phyloP scores from a whole-genome alignment of 192 early-diverging fungal genomes.

The Entomortierella chlamydospora region DNA sequence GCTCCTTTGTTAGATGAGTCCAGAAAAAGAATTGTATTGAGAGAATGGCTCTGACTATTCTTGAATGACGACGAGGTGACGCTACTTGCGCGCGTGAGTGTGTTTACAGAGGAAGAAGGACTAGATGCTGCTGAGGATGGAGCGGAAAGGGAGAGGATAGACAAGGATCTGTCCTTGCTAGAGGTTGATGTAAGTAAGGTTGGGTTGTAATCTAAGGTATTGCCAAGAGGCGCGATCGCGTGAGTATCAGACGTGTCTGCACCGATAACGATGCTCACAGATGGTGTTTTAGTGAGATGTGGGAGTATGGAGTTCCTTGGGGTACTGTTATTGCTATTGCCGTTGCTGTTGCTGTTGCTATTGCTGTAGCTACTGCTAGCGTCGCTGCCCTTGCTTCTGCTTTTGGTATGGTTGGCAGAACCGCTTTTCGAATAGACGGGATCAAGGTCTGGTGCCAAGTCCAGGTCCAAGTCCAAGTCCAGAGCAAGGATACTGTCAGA shows the following conservation, averaged over 20 bases:
- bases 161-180: conserved; percentile 20
- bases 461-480: conserved; percentile 35
- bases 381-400: conserved; percentile 3
- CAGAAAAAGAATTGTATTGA: conserved; percentile 15
- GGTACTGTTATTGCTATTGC: conserved; percentile 22
- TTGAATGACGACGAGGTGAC: conserved; percentile 29
- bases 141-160: conserved; percentile 37
- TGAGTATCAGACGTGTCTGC: conserved; percentile 6
- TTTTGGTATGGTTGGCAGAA: neutral
- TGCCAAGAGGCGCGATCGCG: neutral
- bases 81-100: conserved; percentile 44
- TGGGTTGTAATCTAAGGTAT: conserved; percentile 3
- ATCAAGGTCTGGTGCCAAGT: conserved; percentile 18
- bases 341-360: conserved; percentile 10
- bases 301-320: conserved; percentile 19
- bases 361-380: neutral
- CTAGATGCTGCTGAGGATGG: conserved; percentile 46
- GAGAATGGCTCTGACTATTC: conserved; percentile 13
- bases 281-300: neutral
- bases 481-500: conserved; percentile 1
- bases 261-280: conserved; percentile 37
- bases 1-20: conserved; percentile 7
- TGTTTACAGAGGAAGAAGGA: conserved; percentile 38
- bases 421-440: conserved; percentile 3
- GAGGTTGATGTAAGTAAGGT: conserved; percentile 1